A percentile compares a stretch with the other conserved stretches of the same genome.
phyloP scores from a whole-genome alignment of 1,139 yeast genomes.

The Suhomyces maxii region DNA sequence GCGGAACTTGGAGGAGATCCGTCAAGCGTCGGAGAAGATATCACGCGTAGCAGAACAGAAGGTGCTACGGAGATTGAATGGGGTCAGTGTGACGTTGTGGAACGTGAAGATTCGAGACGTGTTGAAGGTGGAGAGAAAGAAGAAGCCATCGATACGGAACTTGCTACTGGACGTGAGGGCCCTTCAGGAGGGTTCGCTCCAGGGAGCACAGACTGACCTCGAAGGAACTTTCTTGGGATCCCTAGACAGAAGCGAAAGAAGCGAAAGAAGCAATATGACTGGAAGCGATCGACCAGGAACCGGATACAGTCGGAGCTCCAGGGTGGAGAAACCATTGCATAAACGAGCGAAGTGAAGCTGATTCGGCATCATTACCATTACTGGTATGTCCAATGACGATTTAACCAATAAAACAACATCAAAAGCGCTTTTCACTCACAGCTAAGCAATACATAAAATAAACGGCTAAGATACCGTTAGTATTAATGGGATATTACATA shows the following conservation, averaged over 20 bases:
- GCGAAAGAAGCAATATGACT: too few relatives aligned
- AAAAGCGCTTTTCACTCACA: too few relatives aligned
- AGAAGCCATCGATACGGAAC: conserved; percentile 30
- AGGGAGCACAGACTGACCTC: conserved; percentile 3
- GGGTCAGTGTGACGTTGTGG: conserved; percentile 45
- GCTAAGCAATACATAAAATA: too few relatives aligned
- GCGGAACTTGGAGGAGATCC: conserved; percentile 19
- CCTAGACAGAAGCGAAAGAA: not conserved
- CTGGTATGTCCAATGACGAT: too few relatives aligned
- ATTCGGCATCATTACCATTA: too few relatives aligned
- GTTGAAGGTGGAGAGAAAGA: conserved; percentile 45
- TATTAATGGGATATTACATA: too few relatives aligned
- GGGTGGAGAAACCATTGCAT: too few relatives aligned
- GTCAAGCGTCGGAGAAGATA: conserved; percentile 15
- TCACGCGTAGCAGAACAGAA: conserved; percentile 26
- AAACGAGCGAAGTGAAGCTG: too few relatives aligned
- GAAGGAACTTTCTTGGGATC: conserved; percentile 7
- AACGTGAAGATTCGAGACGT: conserved; percentile 39
- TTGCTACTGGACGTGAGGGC: conserved; percentile 32
- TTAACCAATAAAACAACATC: too few relatives aligned
- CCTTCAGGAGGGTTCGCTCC: conserved; percentile 10
- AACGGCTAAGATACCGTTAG: too few relatives aligned
- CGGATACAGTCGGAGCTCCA: too few relatives aligned
- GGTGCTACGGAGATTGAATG: conserved; percentile 37
- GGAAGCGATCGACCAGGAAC: too few relatives aligned